A percentile compares a stretch with the other conserved stretches of the same genome.
These are phyloP conservation scores for Penicillium griseofulvum DNA, from an alignment of 2,329 filamentous ascomycete genomes.

Conservation along the genomic window DNA sequence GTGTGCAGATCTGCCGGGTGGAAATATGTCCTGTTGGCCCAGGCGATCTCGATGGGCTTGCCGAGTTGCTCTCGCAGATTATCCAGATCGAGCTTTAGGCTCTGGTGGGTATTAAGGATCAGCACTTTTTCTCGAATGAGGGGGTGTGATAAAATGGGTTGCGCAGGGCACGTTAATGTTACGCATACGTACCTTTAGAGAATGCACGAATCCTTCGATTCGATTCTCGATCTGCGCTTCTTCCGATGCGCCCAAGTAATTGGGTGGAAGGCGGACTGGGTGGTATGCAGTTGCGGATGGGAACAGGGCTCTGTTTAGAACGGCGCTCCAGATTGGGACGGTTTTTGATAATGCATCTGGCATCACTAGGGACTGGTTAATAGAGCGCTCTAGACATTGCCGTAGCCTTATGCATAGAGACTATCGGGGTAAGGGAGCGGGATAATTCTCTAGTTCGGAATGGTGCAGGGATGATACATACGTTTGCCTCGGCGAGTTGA, in stretches of 20 bases:
- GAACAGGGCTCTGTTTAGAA: conserved; percentile 78
- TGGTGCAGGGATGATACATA: conserved; percentile 36
- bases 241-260: conserved; percentile 71
- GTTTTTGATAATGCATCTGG: conserved; percentile 94
- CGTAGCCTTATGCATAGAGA: background rate
- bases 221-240: conserved; percentile 70
- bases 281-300: conserved; percentile 52
- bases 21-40: conserved; percentile 69
- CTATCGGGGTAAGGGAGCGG: background rate
- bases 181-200: conserved; percentile 42
- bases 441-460: background rate
- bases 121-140: conserved; percentile 3
- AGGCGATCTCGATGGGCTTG: conserved; percentile 74
- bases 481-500: conserved; percentile 88
- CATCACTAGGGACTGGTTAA: conserved; percentile 58
- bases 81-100: conserved; percentile 61
- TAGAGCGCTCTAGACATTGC: background rate
- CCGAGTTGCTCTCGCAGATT: conserved; percentile 56
- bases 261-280: conserved; percentile 66
- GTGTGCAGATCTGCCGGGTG: conserved; percentile 47
- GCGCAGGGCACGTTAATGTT: background rate
- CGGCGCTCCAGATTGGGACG: conserved; percentile 86
- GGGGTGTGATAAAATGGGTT: background rate
- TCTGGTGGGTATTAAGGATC: conserved; percentile 28
- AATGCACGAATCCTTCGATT: conserved; percentile 56